Evolutionary conservation across 208 protist genomes (phyloP).

Genomic region (Phytomonas sp.): DNA sequence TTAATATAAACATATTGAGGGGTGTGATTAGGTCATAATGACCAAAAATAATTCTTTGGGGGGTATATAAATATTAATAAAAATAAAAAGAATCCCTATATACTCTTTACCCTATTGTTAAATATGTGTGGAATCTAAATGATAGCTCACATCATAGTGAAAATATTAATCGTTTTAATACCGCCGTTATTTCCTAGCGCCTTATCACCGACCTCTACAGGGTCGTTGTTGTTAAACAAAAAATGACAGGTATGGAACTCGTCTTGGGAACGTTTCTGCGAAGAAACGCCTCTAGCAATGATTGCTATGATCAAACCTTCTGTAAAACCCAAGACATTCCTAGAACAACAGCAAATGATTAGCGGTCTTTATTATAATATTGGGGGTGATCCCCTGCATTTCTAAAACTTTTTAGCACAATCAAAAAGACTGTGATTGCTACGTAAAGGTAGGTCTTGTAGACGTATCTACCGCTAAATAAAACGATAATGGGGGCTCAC

Average conservation of each 20-base stretch:
- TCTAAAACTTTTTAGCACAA: not conserved
- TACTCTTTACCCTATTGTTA: not conserved
- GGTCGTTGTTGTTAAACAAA: not conserved
- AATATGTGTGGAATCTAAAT: not conserved
- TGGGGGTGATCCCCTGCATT: not conserved
- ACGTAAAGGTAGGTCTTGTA: not conserved
- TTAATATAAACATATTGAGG: too few relatives aligned
- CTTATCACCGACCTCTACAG: not conserved
- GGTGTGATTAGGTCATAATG: too few relatives aligned
- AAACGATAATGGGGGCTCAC: not conserved
- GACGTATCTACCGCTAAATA: not conserved
- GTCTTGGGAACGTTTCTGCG: not conserved
- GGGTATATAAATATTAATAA: not conserved
- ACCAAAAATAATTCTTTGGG: too few relatives aligned
- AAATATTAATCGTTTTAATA: not conserved
- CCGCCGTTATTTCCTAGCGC: not conserved
- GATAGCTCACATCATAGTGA: not conserved
- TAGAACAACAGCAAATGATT: not conserved
- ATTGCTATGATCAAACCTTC: too few relatives aligned
- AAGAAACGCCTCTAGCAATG: not conserved
- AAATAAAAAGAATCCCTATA: not conserved
- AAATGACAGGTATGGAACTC: not conserved
- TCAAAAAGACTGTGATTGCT: not conserved
- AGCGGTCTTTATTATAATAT: not conserved
- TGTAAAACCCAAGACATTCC: too few relatives aligned